These are phyloP conservation scores for Umbilicus rupestris DNA, from an alignment of 164 flowering plant genomes.

Conservation along the genomic window DNA sequence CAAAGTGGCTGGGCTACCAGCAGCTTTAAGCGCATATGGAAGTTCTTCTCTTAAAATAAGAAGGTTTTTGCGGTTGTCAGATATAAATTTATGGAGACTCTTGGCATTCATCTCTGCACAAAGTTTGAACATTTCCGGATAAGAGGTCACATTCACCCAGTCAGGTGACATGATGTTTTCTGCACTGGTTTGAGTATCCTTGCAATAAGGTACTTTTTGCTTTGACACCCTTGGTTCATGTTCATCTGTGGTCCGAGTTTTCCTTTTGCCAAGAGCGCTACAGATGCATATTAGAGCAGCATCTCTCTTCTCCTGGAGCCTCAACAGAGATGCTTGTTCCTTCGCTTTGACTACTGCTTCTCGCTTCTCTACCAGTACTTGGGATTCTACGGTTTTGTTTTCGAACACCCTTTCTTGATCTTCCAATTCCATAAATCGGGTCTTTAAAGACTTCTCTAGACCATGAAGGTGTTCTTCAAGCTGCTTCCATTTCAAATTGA, in stretches of 20 bases:
- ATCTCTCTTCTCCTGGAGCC: slow-evolving; percentile 79
- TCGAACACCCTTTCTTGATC: slow-evolving; percentile 75
- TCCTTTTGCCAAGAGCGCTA: slow-evolving; percentile 40
- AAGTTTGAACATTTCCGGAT: slow-evolving; percentile 58
- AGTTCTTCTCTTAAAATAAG: slow-evolving; percentile 71
- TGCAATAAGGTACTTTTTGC: slow-evolving; percentile 38
- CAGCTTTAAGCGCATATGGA: slow-evolving; percentile 65
- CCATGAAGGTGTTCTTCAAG: slow-evolving; percentile 92
- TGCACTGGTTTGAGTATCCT: slow-evolving; percentile 21
- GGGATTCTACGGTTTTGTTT: slow-evolving; percentile 50
- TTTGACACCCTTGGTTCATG: slow-evolving; percentile 20
- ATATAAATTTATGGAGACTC: slow-evolving; percentile 84
- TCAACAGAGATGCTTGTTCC: slow-evolving; percentile 63
- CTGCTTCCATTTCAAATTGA: slow-evolving; percentile 93
- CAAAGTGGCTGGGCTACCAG: slow-evolving; percentile 56
- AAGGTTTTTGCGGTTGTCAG: slow-evolving; percentile 90
- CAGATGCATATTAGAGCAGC: slow-evolving; percentile 65
- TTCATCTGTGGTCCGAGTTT: slow-evolving; percentile 28
- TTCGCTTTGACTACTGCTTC: slow-evolving; percentile 75
- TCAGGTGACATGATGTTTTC: slow-evolving; percentile 26
- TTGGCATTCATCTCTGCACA: slow-evolving; percentile 73
- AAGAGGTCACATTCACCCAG: slow-evolving; percentile 34
- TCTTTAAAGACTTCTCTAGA: slow-evolving; percentile 83
- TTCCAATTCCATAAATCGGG: slow-evolving; percentile 76
- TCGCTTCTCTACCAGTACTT: slow-evolving; percentile 49